phyloP scores from a whole-genome alignment of 1,284 basidiomycete species.

The Ceratobasidium sp. region DNA sequence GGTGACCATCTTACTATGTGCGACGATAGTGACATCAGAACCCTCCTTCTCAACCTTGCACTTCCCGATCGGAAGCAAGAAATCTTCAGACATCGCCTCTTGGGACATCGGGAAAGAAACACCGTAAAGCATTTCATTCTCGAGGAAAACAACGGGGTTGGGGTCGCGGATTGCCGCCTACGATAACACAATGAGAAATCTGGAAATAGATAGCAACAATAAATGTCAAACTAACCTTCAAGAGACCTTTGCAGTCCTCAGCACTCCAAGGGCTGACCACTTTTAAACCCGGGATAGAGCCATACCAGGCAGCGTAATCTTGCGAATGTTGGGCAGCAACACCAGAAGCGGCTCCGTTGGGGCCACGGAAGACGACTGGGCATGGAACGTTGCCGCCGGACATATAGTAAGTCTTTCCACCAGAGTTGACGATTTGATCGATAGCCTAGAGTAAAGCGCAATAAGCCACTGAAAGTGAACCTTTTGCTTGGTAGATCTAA shows the following conservation, averaged over 20 bases:
- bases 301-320: constrained; percentile 96
- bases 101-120: constrained; percentile 95
- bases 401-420: constrained; percentile 99
- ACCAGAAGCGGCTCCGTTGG: constrained; percentile 98
- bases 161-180: constrained; percentile 97
- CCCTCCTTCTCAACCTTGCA: constrained; percentile 96
- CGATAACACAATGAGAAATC: too few species aligned
- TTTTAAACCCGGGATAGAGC: constrained; percentile 95
- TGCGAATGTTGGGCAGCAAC: constrained; percentile 96
- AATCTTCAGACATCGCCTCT: constrained; percentile 96
- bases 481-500: constrained; percentile 44
- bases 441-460: constrained; percentile 74
- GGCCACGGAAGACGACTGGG: constrained; percentile 99
- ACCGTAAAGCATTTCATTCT: constrained; percentile 99
- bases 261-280: constrained; percentile 97
- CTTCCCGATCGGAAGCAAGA: constrained; percentile 96
- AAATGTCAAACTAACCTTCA: constrained; percentile 75
- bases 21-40: constrained; percentile 94
- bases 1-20: constrained; percentile 97
- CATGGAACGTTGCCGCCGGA: constrained; percentile 98
- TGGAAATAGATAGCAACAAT: constrained; percentile 40
- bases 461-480: constrained; percentile 49
- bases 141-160: constrained; percentile 98
- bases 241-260: constrained; percentile 97
- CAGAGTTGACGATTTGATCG: constrained; percentile 99